Evolutionary conservation across 2,329 filamentous ascomycete genomes (phyloP).

Genomic region (Aspergillus brasiliensis): DNA sequence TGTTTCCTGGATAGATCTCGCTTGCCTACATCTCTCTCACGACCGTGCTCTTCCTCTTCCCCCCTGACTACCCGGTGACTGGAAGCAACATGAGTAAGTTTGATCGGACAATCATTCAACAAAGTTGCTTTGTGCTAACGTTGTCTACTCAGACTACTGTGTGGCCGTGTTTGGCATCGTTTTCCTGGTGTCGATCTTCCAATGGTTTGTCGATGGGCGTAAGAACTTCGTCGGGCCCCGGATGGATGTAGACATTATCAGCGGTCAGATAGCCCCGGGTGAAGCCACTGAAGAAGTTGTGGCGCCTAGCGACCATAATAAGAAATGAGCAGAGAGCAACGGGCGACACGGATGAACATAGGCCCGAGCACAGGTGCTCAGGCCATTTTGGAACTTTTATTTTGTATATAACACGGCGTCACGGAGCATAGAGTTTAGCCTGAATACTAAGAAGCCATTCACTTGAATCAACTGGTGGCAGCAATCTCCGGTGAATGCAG

Average conservation of each 20-base stretch:
- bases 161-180: conserved; percentile 61
- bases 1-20: conserved; percentile 47
- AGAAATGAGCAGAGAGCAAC: neutral
- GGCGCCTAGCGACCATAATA: neutral
- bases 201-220: conserved; percentile 63
- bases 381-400: neutral
- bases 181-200: conserved; percentile 57
- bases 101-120: neutral
- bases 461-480: neutral
- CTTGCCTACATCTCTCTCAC: conserved; percentile 69
- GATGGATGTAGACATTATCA: conserved; percentile 43
- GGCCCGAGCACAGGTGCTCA: neutral
- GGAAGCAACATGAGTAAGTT: conserved; percentile 68
- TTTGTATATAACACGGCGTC: conserved; percentile 2
- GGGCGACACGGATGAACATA: neutral
- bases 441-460: neutral
- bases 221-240: conserved; percentile 62
- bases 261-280: neutral
- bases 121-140: conserved; percentile 12
- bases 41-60: conserved; percentile 74
- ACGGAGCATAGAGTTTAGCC: neutral
- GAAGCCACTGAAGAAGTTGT: conserved; percentile 6
- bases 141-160: conserved; percentile 39
- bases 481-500: neutral
- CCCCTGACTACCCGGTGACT: conserved; percentile 65